Evolutionary conservation across 208 protist genomes (phyloP), one percentile per base, ranked within the genome.

Genomic region (Acanthamoeba polyphaga): DNA sequence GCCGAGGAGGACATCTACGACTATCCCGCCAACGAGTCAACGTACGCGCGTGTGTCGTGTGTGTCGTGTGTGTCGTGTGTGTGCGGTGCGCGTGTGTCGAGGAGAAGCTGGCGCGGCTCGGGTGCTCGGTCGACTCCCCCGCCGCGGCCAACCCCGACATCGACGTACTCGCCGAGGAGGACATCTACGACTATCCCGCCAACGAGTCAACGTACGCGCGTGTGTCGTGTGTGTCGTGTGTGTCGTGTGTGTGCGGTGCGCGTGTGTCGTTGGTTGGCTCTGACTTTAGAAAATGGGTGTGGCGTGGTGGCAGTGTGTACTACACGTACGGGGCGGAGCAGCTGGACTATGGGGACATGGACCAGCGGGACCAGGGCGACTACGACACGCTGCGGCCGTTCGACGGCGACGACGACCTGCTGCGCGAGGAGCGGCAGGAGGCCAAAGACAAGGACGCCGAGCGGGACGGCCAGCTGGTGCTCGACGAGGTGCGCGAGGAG

Each of bases 401-500:
- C 29, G 66, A 72, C 66, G 72, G 72, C 72, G 72, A 82, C 17
- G 72, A 82, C 3, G 72, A 82, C 32, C 72, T 82, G 72, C 38
- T 82, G 72, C 72, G 38, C 22, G 72, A 82, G 29, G 15, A n/a
- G 72, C 32, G 29, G 19, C 15, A 82, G 43, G 34, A 51, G 34
- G 32, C 1, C 17, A 1, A 5, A 9, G 34, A 76, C 29, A 76
- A 51, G 38, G 72, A 82, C 38, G 15, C 34, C 19, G 38, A 49
- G 38, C 72, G 72, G 22, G 72, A 82, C 38, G 72, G 38, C 72
- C 72, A 51, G 38, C 38, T 27, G 43, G 72, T 82, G 72, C 72
- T 82, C 72, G 72, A 55, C 12, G 72, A 82, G 72, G 72, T 82
- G 72, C 72, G 72, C 32, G 72, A 82, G 72, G 72, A 82, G 72